Percentiles rank a stretch among this genome's conserved stretches.
Conservation (phyloP, 2,329 filamentous ascomycete species). For the Ceratocystis cacaofunesta region DNA sequence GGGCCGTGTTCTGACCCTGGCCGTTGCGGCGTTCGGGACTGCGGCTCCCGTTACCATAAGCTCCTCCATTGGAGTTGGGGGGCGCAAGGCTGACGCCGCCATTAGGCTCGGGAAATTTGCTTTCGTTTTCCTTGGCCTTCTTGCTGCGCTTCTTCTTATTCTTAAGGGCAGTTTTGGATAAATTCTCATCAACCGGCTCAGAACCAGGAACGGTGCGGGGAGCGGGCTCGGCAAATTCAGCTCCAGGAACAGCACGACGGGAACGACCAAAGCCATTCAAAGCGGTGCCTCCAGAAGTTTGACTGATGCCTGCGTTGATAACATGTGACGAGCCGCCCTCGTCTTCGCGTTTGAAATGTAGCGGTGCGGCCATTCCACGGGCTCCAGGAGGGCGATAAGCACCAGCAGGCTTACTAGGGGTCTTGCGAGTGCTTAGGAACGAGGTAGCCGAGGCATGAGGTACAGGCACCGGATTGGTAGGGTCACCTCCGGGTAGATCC, state of each 20-base stretch:
- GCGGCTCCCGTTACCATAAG: constrained; percentile 33
- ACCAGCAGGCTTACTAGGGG: constrained; percentile 90
- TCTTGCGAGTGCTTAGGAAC: constrained; percentile 77
- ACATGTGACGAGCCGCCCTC: constrained; percentile 84
- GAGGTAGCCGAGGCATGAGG: constrained; percentile 71
- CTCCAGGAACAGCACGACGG: constrained; percentile 72
- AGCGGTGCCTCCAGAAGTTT: constrained; percentile 30
- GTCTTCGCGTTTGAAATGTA: constrained; percentile 95
- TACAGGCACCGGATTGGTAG: constrained; percentile 55
- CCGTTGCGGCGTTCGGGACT: constrained; percentile 52
- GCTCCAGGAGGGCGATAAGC: constrained; percentile 92
- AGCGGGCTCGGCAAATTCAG: constrained; percentile 59
- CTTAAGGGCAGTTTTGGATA: constrained; percentile 77
- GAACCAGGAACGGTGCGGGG: constrained; percentile 51
- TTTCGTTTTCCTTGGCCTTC: constrained; percentile 70
- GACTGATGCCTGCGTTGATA: constrained; percentile 50
- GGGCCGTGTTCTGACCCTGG: constrained; percentile 25
- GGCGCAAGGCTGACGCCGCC: constrained; percentile 34
- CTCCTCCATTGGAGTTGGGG: constrained; percentile 28
- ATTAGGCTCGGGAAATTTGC: constrained; percentile 35
- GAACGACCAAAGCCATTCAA: constrained; percentile 67
- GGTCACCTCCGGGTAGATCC: constrained; percentile 48
- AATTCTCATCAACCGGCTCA: constrained; percentile 52
- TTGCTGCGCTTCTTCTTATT: constrained; percentile 97
- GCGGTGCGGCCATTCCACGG: constrained; percentile 70